Percentiles rank a stretch among this genome's conserved stretches.
phyloP scores from a whole-genome alignment of 1,139 yeast species.

The Pichia sp. region DNA sequence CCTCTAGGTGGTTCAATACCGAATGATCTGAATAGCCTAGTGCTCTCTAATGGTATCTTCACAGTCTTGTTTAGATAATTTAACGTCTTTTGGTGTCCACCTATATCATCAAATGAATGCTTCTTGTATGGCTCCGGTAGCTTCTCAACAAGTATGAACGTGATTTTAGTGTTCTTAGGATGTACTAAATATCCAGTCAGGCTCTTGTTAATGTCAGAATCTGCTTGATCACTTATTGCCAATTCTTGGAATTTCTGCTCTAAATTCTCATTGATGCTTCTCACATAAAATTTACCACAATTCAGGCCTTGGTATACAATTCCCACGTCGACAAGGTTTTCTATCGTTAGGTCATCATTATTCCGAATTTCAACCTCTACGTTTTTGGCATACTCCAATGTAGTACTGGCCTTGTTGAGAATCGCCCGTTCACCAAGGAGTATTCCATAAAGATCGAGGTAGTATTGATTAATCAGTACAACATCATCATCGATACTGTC shows the following conservation, averaged over 20 bases:
- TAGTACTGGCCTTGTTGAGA: conserved; percentile 37
- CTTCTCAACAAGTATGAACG: conserved; percentile 33
- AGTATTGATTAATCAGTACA: conserved; percentile 40
- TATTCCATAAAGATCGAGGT: conserved; percentile 50
- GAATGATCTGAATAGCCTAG: conserved; percentile 70
- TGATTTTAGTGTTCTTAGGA: conserved; percentile 20
- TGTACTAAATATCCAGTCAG: conserved; percentile 13
- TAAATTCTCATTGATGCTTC: conserved; percentile 22
- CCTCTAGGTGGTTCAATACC: conserved; percentile 94
- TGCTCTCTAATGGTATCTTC: conserved; percentile 74
- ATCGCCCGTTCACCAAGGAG: conserved; percentile 68
- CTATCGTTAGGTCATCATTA: conserved; percentile 7
- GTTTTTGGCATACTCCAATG: conserved; percentile 34
- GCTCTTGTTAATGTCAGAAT: conserved; percentile 14
- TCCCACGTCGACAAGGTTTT: conserved; percentile 24
- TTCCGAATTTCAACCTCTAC: conserved; percentile 9
- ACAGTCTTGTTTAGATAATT: conserved; percentile 56
- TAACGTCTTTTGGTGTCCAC: conserved; percentile 71
- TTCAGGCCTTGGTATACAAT: conserved; percentile 18
- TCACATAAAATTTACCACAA: conserved; percentile 16
- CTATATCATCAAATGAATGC: conserved; percentile 36
- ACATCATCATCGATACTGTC: conserved; percentile 42
- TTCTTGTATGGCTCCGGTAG: conserved; percentile 32
- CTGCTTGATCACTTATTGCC: conserved; percentile 29
- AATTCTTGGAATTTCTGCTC: conserved; percentile 26